phyloP scores from a whole-genome alignment of 1,284 basidiomycete genomes.

The Cutaneotrichosporon daszewskae region DNA sequence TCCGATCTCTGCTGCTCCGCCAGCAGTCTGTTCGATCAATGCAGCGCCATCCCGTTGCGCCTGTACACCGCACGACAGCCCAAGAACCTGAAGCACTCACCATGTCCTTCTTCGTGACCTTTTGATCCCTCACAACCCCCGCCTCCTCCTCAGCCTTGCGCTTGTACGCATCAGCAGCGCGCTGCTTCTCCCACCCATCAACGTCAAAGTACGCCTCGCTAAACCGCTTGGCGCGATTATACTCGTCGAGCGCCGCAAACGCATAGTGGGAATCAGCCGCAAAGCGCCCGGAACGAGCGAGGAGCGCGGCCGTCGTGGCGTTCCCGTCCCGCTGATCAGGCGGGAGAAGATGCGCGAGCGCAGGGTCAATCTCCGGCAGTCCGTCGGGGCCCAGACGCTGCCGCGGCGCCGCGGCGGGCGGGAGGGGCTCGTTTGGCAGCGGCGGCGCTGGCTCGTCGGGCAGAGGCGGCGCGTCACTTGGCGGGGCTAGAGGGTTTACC shows the following conservation, averaged over 20 bases:
- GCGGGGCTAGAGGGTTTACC: slow-evolving; percentile 65
- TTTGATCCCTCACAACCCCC: slow-evolving; percentile 52
- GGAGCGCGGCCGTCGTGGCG: slow-evolving; percentile 64
- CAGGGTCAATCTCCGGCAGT: slow-evolving; percentile 72
- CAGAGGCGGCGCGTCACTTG: no score
- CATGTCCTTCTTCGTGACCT: slow-evolving; percentile 77
- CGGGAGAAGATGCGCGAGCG: slow-evolving; percentile 73
- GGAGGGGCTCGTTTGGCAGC: slow-evolving; percentile 29
- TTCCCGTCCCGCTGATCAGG: slow-evolving; percentile 52
- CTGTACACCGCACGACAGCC: not conserved
- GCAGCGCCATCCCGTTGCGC: not conserved
- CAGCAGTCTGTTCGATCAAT: not conserved
- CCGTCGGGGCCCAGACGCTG: slow-evolving; percentile 47
- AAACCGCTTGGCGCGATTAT: slow-evolving; percentile 76
- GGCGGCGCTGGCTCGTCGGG: slow-evolving; percentile 28
- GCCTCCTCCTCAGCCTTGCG: slow-evolving; percentile 56
- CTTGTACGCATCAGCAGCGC: slow-evolving; percentile 52
- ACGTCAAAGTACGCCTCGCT: slow-evolving; percentile 84
- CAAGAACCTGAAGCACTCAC: slow-evolving; percentile 51
- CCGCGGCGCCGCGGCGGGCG: slow-evolving; percentile 29
- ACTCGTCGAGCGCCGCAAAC: slow-evolving; percentile 72
- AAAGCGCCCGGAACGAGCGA: slow-evolving; percentile 75
- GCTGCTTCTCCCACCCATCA: slow-evolving; percentile 68
- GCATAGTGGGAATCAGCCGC: slow-evolving; percentile 53
- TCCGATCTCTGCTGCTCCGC: not conserved